Percentiles rank a stretch among this genome's conserved stretches.
Evolutionary conservation across 345 rosid genomes (phyloP).

Genomic region (Citrus unshiu): DNA sequence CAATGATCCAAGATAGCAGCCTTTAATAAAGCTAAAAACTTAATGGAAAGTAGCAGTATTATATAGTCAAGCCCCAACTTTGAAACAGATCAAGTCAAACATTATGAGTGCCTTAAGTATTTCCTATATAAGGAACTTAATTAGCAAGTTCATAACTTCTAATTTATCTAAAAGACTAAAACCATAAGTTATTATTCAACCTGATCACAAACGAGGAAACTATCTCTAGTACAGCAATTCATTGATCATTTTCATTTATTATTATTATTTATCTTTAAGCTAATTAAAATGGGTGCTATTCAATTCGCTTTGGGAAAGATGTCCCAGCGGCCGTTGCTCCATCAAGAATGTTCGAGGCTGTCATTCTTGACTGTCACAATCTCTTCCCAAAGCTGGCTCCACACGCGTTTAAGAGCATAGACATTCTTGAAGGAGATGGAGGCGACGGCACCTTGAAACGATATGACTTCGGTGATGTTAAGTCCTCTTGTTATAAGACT

Average conservation of each 20-base stretch:
- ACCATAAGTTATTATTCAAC: neutral
- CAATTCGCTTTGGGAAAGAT: slow-evolving; percentile 7
- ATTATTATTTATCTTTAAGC: neutral
- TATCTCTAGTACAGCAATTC: neutral
- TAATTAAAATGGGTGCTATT: slow-evolving; percentile 13
- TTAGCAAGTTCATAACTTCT: neutral
- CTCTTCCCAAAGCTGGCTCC: slow-evolving; percentile 36
- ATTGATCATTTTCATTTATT: neutral
- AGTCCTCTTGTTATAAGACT: too few relatives aligned
- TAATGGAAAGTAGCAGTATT: too few relatives aligned
- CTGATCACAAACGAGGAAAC: neutral
- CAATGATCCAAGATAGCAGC: too few relatives aligned
- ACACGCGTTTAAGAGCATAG: slow-evolving; percentile 23
- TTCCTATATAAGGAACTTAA: too few relatives aligned
- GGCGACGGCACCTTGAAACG: slow-evolving; percentile 34
- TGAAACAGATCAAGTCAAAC: too few relatives aligned
- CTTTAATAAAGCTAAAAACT: too few relatives aligned
- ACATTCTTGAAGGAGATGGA: slow-evolving; percentile 35
- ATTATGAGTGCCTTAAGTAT: too few relatives aligned
- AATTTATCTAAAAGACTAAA: too few relatives aligned
- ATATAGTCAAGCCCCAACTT: too few relatives aligned
- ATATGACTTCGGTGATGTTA: slow-evolving; percentile 17
- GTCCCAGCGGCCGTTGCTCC: slow-evolving; percentile 3
- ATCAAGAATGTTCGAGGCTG: slow-evolving; percentile 18
- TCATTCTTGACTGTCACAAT: slow-evolving; percentile 21